Percentiles rank a stretch among this genome's conserved stretches.
Conservation (phyloP, 2,329 filamentous ascomycete genomes). For the Diaporthe velutina region DNA sequence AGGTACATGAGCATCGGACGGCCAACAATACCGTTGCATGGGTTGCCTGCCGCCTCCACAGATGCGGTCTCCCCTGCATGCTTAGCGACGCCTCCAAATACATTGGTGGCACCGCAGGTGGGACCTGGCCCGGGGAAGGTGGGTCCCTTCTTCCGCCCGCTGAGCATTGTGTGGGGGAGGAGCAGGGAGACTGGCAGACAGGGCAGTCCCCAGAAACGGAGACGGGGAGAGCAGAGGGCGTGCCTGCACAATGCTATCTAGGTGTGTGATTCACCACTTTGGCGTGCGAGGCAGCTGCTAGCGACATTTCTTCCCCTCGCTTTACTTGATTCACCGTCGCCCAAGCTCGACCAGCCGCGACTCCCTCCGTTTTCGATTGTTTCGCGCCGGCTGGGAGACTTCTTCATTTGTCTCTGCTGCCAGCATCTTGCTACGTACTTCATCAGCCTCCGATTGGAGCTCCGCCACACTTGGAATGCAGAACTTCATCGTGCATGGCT, state of each 20-base stretch:
- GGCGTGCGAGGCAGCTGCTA: neutral
- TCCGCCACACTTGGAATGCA: neutral
- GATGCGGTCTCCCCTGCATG: neutral
- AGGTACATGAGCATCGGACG: neutral
- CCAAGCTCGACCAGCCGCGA: conserved; percentile 17
- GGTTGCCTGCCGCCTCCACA: conserved; percentile 17
- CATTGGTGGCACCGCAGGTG: no score
- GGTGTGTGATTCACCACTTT: neutral
- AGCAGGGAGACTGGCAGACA: neutral
- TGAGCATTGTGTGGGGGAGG: neutral
- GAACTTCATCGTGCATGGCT: neutral
- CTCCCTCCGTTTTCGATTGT: conserved; percentile 19
- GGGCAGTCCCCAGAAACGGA: conserved; percentile 1
- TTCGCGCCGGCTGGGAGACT: neutral
- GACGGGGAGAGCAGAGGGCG: neutral
- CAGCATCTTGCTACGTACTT: neutral
- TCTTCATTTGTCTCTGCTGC: neutral
- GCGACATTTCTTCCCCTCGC: neutral
- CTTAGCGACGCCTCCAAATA: no score
- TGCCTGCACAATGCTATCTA: neutral
- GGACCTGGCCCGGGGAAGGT: conserved; percentile 25
- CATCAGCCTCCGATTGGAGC: neutral
- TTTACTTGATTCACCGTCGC: neutral
- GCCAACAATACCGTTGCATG: neutral
- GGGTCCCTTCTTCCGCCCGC: conserved; percentile 1